These are phyloP conservation scores for Fusarium sp. DNA, from an alignment of 2,329 filamentous ascomycete genomes.

Conservation along the genomic window DNA sequence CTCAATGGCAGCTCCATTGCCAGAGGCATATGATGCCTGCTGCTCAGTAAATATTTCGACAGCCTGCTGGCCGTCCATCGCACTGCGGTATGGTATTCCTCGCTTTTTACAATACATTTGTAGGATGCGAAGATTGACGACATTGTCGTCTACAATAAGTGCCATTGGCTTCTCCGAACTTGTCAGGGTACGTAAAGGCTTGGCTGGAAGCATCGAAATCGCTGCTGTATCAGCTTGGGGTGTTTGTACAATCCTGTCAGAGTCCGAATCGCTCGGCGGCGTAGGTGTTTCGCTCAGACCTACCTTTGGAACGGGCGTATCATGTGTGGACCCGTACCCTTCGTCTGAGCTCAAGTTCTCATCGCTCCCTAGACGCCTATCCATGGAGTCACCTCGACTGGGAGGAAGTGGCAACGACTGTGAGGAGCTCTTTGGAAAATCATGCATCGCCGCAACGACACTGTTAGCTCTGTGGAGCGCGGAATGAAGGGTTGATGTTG, in stretches of 20 bases:
- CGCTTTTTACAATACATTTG: conserved; percentile 57
- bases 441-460: neutral
- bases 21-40: conserved; percentile 15
- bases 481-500: conserved; percentile 3
- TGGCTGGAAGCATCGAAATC: neutral
- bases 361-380: neutral
- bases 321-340: conserved; percentile 1
- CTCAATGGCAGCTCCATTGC: conserved; percentile 22
- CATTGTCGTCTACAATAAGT: conserved; percentile 59
- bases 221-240: neutral
- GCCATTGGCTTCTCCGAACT: conserved; percentile 32
- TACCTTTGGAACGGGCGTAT: neutral
- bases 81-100: conserved; percentile 53
- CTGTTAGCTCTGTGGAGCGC: conserved; percentile 29
- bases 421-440: fast-evolving
- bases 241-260: neutral
- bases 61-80: conserved; percentile 56
- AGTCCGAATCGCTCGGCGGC: neutral
- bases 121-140: conserved; percentile 59
- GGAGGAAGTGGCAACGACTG: neutral
- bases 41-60: conserved; percentile 47
- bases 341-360: neutral
- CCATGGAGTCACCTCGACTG: neutral
- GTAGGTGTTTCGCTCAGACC: neutral
- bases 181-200: neutral